Conservation (phyloP, 2,329 filamentous ascomycete species). For the Colletotrichum godetiae region DNA sequence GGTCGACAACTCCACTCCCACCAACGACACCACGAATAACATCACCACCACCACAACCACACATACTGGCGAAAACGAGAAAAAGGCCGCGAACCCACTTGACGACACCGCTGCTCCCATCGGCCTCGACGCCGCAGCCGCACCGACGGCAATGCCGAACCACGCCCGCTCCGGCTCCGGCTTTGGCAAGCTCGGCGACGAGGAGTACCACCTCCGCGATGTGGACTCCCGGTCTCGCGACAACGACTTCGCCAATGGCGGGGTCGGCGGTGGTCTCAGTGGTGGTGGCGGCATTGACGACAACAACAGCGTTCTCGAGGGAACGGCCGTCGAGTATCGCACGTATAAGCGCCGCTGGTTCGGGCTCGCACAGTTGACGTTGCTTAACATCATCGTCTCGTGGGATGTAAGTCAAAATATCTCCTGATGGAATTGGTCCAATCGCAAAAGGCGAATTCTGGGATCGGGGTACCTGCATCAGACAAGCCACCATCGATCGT, state of each 20-base stretch:
- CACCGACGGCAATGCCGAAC: conserved; percentile 13
- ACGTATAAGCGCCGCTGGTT: conserved; percentile 90
- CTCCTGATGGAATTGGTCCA: neutral
- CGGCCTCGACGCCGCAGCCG: neutral
- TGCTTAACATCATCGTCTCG: conserved; percentile 92
- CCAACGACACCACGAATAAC: neutral
- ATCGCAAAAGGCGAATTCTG: neutral
- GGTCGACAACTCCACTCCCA: neutral
- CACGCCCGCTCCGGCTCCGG: conserved; percentile 15
- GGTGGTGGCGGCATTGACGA: conserved; percentile 38
- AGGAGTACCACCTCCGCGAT: conserved; percentile 30
- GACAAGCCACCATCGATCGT: neutral
- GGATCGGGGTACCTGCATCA: neutral
- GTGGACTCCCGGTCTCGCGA: conserved; percentile 8
- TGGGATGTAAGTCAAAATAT: conserved; percentile 83
- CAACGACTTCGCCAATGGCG: neutral
- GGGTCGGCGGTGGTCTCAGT: conserved; percentile 17
- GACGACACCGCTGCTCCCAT: neutral
- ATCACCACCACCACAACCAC: neutral
- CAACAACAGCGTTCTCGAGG: conserved; percentile 42
- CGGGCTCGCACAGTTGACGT: conserved; percentile 82
- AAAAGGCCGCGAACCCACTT: neutral
- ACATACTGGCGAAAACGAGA: neutral
- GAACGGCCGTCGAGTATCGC: conserved; percentile 48
- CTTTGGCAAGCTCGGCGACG: conserved; percentile 39